These are phyloP conservation scores for Sorghum bicolor DNA, from an alignment of 176 grass and related monocot species.

Conservation along the genomic window DNA sequence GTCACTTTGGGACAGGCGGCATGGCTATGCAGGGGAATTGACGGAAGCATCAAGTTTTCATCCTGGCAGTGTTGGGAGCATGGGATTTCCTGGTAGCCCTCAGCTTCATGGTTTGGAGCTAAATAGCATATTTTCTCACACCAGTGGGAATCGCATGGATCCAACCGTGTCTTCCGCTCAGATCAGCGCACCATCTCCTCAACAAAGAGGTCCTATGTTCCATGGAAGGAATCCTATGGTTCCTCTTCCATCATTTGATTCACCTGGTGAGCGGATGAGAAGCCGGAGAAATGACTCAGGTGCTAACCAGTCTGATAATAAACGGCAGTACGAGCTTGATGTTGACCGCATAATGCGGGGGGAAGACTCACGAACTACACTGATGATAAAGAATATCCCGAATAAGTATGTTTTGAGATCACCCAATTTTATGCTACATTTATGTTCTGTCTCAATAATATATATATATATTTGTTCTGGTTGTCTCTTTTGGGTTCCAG, in stretches of 20 bases:
- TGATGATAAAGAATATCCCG: conserved; percentile 98
- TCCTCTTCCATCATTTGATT: conserved; percentile 53
- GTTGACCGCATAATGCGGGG: conserved; percentile 73
- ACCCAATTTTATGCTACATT: conserved; percentile 12
- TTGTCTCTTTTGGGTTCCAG: conserved; percentile 38
- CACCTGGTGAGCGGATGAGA: conserved; percentile 60
- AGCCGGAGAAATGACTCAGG: conserved; percentile 64
- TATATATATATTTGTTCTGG: background rate
- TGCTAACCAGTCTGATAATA: conserved; percentile 77
- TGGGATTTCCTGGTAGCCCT: conserved; percentile 69
- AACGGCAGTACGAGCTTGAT: conserved; percentile 92
- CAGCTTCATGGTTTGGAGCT: conserved; percentile 65
- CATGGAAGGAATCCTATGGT: conserved; percentile 78
- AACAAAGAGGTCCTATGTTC: conserved; percentile 79
- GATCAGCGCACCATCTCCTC: conserved; percentile 62
- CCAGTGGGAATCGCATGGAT: conserved; percentile 67
- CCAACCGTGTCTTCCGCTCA: conserved; percentile 50
- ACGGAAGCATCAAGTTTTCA: conserved; percentile 52
- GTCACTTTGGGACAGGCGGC: conserved; percentile 62
- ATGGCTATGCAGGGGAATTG: conserved; percentile 48
- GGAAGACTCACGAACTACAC: conserved; percentile 75
- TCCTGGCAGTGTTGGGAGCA: conserved; percentile 66
- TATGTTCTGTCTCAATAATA: background rate
- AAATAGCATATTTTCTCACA: conserved; percentile 57
- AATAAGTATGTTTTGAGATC: conserved; percentile 65